phyloP scores from a whole-genome alignment of 352 stramenopile genomes.

The Phytopythium oedochilum region DNA sequence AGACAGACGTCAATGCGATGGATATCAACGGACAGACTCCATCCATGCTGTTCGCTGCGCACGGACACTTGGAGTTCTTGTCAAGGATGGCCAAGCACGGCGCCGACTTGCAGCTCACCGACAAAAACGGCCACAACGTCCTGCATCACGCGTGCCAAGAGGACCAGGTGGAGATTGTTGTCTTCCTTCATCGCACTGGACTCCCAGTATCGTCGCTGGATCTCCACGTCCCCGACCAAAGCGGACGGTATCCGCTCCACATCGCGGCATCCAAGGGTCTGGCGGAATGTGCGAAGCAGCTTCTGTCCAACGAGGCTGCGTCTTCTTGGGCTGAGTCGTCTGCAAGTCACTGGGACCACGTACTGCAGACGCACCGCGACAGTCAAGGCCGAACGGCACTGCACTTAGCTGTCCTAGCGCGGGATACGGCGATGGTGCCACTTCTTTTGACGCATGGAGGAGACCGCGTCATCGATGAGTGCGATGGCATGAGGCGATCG shows the following conservation, averaged over 20 bases:
- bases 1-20: constrained; percentile 30
- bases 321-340: neutral
- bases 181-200: constrained; percentile 21
- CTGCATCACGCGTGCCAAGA: constrained; percentile 56
- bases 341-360: constrained; percentile 9
- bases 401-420: constrained; percentile 30
- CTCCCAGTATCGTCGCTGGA: neutral
- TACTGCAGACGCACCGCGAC: constrained; percentile 22
- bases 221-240: constrained; percentile 25
- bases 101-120: constrained; percentile 20
- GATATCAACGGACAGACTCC: constrained; percentile 45
- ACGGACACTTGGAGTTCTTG: constrained; percentile 43
- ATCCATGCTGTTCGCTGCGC: constrained; percentile 46
- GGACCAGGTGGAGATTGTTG: constrained; percentile 58
- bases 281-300: constrained; percentile 42
- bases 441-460: constrained; percentile 22
- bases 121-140: constrained; percentile 30
- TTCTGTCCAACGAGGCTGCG: constrained; percentile 19
- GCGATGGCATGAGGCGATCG: constrained; percentile 29
- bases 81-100: constrained; percentile 22
- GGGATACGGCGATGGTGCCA: constrained; percentile 25
- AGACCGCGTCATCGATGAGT: constrained; percentile 12
- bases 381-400: constrained; percentile 25
- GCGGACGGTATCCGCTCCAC: constrained; percentile 39
- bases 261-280: constrained; percentile 37